Evolutionary conservation across 306 rosid genomes (phyloP), one percentile per base, ranked within the genome.

Genomic region (Begonia masoniana): DNA sequence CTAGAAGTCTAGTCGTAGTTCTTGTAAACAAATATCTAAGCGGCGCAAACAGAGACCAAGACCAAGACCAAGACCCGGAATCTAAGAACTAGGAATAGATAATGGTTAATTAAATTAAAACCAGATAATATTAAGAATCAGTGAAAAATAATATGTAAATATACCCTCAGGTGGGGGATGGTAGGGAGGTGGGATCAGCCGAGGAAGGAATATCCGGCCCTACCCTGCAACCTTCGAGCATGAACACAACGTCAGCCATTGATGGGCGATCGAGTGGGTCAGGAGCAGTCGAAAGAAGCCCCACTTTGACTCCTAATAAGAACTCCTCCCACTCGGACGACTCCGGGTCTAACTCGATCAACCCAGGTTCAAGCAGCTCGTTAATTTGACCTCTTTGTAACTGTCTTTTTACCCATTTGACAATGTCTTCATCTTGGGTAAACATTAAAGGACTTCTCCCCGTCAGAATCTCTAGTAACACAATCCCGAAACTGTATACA

Each of bases 251-350:
- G 66, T 78, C 96, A 35, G 83, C 56, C 74, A 82, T 82, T 3
- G 88, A 76, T 13, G 96, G 96, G 36, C 96, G 61, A 59, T 80
- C 96, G 51, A 82, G 80, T 39, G 96, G 96, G 71, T 86, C 96
- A 51, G 85, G 81, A 6, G 94, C 86, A 3, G 96, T 82, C 70
- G 94, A 86, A 1, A 86, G 74, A 10, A 86, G 82, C 12, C 78
- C 96, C 6, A 86, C 94, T 55, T 86, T 82, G 9, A 86, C 74
- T 19, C 96, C 96, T 50, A 86, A 59, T 69, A 86, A 62, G 71
- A 82, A 86, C 73, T 86, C 96, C 62, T 86, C 96, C 85, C 94
- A 82, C 41, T 86, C 96, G 2, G 94, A 76, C 9, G 96, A 86
- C 16, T 86, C 96, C 0, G 88, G 96, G 72, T 86, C 96, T 1